A percentile compares a stretch with the other conserved stretches of the same genome.
Evolutionary conservation across 176 grass and related monocot genomes (phyloP).

Genomic region (Hyparrhenia diplandra): DNA sequence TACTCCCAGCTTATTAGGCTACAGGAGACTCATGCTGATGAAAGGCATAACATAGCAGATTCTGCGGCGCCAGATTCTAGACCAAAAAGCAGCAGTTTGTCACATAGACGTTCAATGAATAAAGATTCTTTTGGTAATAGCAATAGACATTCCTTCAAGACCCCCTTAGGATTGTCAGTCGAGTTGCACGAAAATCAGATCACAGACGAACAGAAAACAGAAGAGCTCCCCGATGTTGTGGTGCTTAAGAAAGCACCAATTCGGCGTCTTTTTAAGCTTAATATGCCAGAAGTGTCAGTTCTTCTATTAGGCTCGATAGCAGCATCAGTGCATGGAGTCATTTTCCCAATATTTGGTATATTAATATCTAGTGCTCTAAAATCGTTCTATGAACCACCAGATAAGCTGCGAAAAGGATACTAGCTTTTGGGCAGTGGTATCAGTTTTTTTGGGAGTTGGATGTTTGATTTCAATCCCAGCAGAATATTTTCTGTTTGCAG

Average conservation of each 20-base stretch:
- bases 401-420: conserved; percentile 51
- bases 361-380: conserved; percentile 53
- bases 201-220: conserved; percentile 11
- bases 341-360: conserved; percentile 63
- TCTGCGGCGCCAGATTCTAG: conserved; percentile 1
- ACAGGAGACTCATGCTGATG: conserved; percentile 40
- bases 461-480: conserved; percentile 30
- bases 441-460: conserved; percentile 37
- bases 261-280: conserved; percentile 50
- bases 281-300: conserved; percentile 67
- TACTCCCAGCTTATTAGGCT: conserved; percentile 68
- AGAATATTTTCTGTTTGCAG: conserved; percentile 65
- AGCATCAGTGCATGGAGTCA: conserved; percentile 60
- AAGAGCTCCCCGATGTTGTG: conserved; percentile 1
- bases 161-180: conserved; percentile 17
- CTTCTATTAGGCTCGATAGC: conserved; percentile 59
- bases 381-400: conserved; percentile 56
- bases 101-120: conserved; percentile 29
- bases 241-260: conserved; percentile 35
- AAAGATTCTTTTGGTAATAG: conserved; percentile 45
- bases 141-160: conserved; percentile 38
- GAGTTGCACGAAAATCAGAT: conserved; percentile 18
- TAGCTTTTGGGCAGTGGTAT: conserved; percentile 72
- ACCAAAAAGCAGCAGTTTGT: conserved; percentile 36
- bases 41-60: conserved; percentile 17